phyloP scores from a whole-genome alignment of 345 rosid species.

The Pugionium dolabratum region DNA sequence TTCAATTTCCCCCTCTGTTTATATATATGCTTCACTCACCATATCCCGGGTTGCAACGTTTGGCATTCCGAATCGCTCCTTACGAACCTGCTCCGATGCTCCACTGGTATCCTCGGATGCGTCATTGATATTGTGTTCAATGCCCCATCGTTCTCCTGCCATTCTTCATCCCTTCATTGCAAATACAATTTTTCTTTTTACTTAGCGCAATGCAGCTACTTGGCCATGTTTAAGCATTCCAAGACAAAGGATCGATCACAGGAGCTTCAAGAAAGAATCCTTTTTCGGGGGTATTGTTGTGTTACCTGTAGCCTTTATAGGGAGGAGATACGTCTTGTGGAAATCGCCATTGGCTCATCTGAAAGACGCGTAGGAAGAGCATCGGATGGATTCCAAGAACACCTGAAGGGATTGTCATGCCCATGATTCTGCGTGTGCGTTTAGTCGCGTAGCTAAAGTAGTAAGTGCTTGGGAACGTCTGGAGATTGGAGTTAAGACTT shows the following conservation, averaged over 20 bases:
- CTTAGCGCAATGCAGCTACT: neutral
- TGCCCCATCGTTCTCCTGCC: conserved; percentile 97
- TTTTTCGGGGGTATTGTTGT: neutral
- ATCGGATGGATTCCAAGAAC: conserved; percentile 81
- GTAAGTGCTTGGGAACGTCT: conserved; percentile 74
- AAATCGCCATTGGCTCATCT: conserved; percentile 83
- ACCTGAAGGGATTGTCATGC: conserved; percentile 79
- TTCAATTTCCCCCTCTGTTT: neutral
- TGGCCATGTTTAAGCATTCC: neutral
- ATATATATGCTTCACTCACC: conserved; percentile 53
- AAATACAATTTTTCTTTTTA: neutral
- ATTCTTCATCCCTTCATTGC: conserved; percentile 80
- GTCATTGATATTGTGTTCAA: conserved; percentile 95
- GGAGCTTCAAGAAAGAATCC: conserved; percentile 11
- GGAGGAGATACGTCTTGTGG: conserved; percentile 74
- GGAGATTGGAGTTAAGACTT: conserved; percentile 57
- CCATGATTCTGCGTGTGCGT: conserved; percentile 70
- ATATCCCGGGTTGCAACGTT: conserved; percentile 76
- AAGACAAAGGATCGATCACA: conserved; percentile 12
- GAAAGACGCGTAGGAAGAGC: conserved; percentile 82
- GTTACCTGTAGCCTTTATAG: conserved; percentile 91
- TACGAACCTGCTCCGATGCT: conserved; percentile 64
- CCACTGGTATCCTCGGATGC: conserved; percentile 81
- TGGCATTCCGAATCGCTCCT: conserved; percentile 64
- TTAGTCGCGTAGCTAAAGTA: conserved; percentile 97